A percentile compares a stretch with the other conserved stretches of the same genome.
These are phyloP conservation scores for Rubroshorea leprosula DNA, from an alignment of 345 rosid genomes.

Conservation along the genomic window DNA sequence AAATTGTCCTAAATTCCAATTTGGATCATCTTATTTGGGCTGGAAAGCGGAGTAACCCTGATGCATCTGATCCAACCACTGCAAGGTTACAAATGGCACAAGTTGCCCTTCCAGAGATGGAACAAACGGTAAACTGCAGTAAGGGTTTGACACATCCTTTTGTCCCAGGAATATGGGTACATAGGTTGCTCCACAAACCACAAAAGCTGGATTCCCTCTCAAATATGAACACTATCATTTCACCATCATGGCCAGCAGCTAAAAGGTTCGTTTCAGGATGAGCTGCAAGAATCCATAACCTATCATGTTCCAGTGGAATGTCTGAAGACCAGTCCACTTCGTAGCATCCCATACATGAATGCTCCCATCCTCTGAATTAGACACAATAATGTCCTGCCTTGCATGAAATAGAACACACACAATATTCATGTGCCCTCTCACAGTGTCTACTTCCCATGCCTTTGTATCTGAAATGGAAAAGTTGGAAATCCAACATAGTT, in stretches of 20 bases:
- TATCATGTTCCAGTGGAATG: constrained; percentile 20
- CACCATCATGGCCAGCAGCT: constrained; percentile 64
- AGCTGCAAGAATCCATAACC: constrained; percentile 44
- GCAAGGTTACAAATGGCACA: constrained; percentile 82
- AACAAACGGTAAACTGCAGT: constrained; percentile 70
- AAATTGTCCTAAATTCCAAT: not conserved
- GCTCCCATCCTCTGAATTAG: constrained; percentile 55
- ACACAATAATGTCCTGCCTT: constrained; percentile 75
- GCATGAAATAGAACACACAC: constrained; percentile 50
- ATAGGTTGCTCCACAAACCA: constrained; percentile 73
- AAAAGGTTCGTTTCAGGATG: constrained; percentile 70
- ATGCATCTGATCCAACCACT: constrained; percentile 79
- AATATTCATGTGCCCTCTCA: constrained; percentile 58
- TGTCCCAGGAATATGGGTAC: constrained; percentile 85
- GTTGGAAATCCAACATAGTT: not conserved
- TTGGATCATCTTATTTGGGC: constrained; percentile 56
- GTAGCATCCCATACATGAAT: constrained; percentile 60
- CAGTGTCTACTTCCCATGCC: constrained; percentile 59
- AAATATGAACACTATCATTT: constrained; percentile 52
- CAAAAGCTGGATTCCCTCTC: constrained; percentile 66
- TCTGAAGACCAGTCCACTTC: constrained; percentile 46
- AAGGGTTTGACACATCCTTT: constrained; percentile 72
- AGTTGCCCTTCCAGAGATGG: constrained; percentile 64
- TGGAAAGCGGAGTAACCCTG: constrained; percentile 77
- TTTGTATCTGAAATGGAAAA: constrained; percentile 42